Base-by-base conservation (phyloP, 805 yeast genomes). In the Candida maesae region DNA sequence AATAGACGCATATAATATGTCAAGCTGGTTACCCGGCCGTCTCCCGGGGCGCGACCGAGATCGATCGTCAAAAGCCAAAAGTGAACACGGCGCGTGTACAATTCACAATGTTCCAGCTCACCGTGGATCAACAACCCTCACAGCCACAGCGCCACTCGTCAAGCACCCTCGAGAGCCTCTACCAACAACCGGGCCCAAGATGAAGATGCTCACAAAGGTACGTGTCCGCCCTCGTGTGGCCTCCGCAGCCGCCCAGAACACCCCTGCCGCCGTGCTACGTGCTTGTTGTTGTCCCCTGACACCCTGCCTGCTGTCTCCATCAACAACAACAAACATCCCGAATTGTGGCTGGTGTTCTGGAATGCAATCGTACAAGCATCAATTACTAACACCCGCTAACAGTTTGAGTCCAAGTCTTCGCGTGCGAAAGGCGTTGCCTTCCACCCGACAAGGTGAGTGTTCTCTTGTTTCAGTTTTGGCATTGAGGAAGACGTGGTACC, bases 401-500 rank as follows among this genome's bases (percentile, higher is more conserved):
- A 86, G 81, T 91, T 91, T 66, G 97, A 95, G 70, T 90, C 98
- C 60, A 88, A 93, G 76, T 88, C 97, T 50, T 86, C 97, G 45
- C 76, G 98, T 75, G 96, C 98, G 46, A 89, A 93, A 68, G 95
- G 97, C 51, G 86, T 93, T 60, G 97, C 99, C 43, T 89, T 93
- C 68, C 96, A 95, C 67, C 96, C 98, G 39, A 81, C 81, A 52
- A 73, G 84, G 73, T 67, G 55, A 37, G 69, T 56, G 26, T 21
- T 21, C n/a, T 21, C n/a, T 25, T 25, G 28, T 25, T 25, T 25
- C 12, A n/a, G 28, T 25, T 25, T n/a, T n/a, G n/a, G n/a, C n/a
- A n/a, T n/a, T n/a, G n/a, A n/a, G n/a, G n/a, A n/a, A n/a, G n/a
- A n/a, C n/a, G n/a, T n/a, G n/a, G n/a, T n/a, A n/a, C n/a, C n/a